Evolutionary conservation across 331 rosid genomes (phyloP), one percentile per base, ranked within the genome.

Genomic region (Erythrophleum ivorense): DNA sequence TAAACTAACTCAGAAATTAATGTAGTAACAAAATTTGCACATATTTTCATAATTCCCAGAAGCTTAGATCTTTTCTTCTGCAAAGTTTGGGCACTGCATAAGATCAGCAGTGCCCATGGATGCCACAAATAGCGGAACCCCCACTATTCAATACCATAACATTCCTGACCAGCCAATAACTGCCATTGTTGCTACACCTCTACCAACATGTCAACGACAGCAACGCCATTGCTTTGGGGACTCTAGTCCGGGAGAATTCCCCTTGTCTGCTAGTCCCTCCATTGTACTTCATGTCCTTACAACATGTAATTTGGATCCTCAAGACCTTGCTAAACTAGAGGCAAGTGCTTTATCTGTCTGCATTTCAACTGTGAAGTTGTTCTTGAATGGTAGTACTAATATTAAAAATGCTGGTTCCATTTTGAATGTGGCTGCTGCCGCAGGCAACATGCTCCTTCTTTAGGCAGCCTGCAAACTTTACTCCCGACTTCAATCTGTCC

Each of bases 391-490:
- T 34, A 49, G 81, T 73, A 21, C 57, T 69, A 75, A 89, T 80
- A 83, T 34, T 72, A 73, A 73, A 84, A 85, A 88, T 86, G 74
- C 73, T 86, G 88, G 81, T 81, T 86, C 79, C 81, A 77, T 78
- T 84, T 93, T 50, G 81, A 59, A 49, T 79, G 77, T 75, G 78
- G 53, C 62, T 82, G 71, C 83, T 84, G 69, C 85, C 90, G 90
- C 97, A 95, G 99, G 99, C 93, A 76, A 95, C 99, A 79, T 93
- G 99, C 86, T 91, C 91, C 75, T 95, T 95, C 86, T 95, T 95
- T 81, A 92, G 91, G 89, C 92, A 87, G 85, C 91, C 94, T 57
- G 99, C 99, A 19, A 87, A 93, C 81, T 93, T 84, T 84, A 86
- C 94, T 68, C 99, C 99, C 3, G 98, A 95, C 88, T 80, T 84